Evolutionary conservation across 2,329 filamentous ascomycete genomes (phyloP).

Genomic region (Delphinella strobiligena): DNA sequence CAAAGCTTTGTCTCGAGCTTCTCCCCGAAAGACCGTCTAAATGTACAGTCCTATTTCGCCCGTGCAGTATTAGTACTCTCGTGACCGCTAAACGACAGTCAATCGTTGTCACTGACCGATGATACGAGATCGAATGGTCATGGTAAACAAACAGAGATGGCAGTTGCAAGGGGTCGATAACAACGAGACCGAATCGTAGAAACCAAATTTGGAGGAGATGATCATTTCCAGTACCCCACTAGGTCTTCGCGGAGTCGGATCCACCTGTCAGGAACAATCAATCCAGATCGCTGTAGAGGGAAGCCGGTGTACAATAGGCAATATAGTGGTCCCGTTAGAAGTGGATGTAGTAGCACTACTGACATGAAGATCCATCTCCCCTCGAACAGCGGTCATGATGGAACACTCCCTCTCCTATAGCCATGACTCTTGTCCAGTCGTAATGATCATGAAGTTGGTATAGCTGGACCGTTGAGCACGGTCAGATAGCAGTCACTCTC

Average conservation of each 20-base stretch:
- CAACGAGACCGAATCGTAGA: background rate
- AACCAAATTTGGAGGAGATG: background rate
- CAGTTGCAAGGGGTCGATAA: background rate
- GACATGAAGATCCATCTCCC: background rate
- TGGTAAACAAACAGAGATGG: background rate
- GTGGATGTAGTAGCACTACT: background rate
- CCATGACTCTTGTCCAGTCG: no score
- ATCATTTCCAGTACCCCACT: conserved; percentile 2
- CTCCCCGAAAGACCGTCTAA: no score
- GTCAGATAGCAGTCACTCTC: background rate
- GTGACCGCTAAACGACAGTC: no score
- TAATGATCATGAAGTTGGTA: background rate
- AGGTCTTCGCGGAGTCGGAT: background rate
- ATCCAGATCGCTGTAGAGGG: conserved; percentile 6
- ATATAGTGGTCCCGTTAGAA: no score
- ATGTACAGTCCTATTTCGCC: no score
- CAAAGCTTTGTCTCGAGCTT: no score
- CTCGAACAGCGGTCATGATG: conserved; percentile 2
- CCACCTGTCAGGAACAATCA: conserved; percentile 5
- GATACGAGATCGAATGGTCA: background rate
- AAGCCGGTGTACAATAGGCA: no score
- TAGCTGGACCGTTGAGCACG: background rate
- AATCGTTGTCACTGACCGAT: background rate
- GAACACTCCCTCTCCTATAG: no score
- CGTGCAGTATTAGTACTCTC: no score